Evolutionary conservation across 2,329 filamentous ascomycete genomes (phyloP), one percentile per base, ranked within the genome.

Genomic region (Endoconidiophora laricicola): DNA sequence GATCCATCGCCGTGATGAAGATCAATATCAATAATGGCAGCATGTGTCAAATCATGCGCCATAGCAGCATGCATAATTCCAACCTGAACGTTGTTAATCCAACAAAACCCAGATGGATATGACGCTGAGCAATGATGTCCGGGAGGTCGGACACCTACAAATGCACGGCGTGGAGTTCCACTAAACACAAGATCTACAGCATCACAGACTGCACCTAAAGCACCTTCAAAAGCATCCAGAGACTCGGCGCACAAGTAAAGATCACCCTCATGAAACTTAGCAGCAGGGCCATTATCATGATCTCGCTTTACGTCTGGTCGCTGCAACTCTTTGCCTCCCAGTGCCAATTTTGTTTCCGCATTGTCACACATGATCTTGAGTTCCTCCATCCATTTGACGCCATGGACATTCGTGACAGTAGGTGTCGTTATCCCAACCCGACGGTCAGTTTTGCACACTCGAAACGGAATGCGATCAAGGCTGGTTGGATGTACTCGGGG

Each of bases 81-180:
- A 20, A 98, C 86, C 60, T 96, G 90, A 0, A 98, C 87, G 61
- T 98, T 98, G 64, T 98, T 98, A 46, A 98, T 68, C 90, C 91
- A 98, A 67, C 91, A 98, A 61, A 98, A 98, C 0, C 91, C 91
- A 2, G 90, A 95, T 0, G 91, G 91, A 58, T 83, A 81, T 46
- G 83, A 78, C 3, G 86, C 78, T 2, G 90, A 94, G 65, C 91
- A 98, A 61, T 98, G 91, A 61, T 98, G 91, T 1, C 91, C 91
- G 0, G 91, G 91, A 3, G 91, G 91, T 29, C 91, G 79, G 46
- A 96, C 83, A 24, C 83, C 88, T 46, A 96, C 86, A 62, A 98
- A 98, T 0, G 88, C 87, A 50, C 86, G 78, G 43, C 74, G 78
- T 20, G 82, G 80, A 3, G 67, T 65, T 2, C 66, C 63, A 40